These are phyloP conservation scores for Penicillium cosmopolitanum DNA, from an alignment of 495 filamentous ascomycete species.

Conservation along the genomic window DNA sequence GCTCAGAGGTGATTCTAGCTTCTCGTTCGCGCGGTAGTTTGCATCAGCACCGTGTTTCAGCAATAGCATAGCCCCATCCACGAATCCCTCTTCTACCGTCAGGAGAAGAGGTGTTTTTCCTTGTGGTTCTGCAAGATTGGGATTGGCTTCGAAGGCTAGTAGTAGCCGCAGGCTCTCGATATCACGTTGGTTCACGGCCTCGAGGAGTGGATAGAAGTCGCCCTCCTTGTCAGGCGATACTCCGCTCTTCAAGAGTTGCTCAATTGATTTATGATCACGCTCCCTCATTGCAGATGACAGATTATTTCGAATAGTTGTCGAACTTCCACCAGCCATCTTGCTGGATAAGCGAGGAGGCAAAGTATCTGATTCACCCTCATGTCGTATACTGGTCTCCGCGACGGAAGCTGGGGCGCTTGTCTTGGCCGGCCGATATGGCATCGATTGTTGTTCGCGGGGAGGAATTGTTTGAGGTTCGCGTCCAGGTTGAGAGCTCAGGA, in stretches of 20 bases:
- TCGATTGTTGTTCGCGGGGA: slow-evolving; percentile 1
- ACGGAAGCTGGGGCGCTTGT: slow-evolving; percentile 1
- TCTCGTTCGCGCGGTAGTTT: slow-evolving; percentile 43
- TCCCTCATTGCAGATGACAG: slow-evolving; percentile 39
- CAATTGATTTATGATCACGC: slow-evolving; percentile 49
- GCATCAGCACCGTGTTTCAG: slow-evolving; percentile 56
- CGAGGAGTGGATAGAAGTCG: slow-evolving; percentile 40
- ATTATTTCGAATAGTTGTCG: background rate
- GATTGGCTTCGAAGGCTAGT: slow-evolving; percentile 51
- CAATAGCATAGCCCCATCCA: slow-evolving; percentile 48
- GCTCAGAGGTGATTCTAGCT: slow-evolving; percentile 46
- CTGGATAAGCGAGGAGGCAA: background rate
- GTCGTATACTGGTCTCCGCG: slow-evolving; percentile 7
- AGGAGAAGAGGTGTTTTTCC: slow-evolving; percentile 45
- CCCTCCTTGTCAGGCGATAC: slow-evolving; percentile 47
- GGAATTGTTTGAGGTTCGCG: background rate
- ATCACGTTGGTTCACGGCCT: slow-evolving; percentile 49
- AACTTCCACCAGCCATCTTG: background rate
- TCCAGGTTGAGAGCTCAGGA: slow-evolving; percentile 13
- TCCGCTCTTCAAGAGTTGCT: slow-evolving; percentile 56
- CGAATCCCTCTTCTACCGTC: slow-evolving; percentile 46
- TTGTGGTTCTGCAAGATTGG: slow-evolving; percentile 45
- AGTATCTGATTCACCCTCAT: slow-evolving; percentile 3
- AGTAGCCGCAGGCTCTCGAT: slow-evolving; percentile 50
- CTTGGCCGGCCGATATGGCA: slow-evolving; percentile 2